These are phyloP conservation scores for Leptodontidium sp. DNA, from an alignment of 2,329 filamentous ascomycete genomes.

Conservation along the genomic window DNA sequence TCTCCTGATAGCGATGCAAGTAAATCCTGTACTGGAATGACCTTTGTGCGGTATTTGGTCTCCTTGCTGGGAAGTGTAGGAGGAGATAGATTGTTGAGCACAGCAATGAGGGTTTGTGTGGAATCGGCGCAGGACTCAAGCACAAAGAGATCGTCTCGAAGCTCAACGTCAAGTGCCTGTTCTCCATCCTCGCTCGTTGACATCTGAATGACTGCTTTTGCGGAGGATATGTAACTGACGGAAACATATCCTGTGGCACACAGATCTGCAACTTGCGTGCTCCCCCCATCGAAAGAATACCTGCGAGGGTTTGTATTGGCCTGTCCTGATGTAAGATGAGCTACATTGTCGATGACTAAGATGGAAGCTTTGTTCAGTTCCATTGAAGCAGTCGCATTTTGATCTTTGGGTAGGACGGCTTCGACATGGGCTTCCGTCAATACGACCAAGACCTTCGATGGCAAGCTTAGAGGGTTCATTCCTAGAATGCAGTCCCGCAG, in stretches of 20 bases:
- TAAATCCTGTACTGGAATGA: slow-evolving; percentile 87
- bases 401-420: slow-evolving; percentile 71
- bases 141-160: slow-evolving; percentile 86
- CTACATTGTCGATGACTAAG: slow-evolving; percentile 80
- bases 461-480: slow-evolving; percentile 78
- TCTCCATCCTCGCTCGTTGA: slow-evolving; percentile 61
- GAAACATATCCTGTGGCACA: slow-evolving; percentile 80
- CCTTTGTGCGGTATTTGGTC: slow-evolving; percentile 85
- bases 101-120: slow-evolving; percentile 85
- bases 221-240: slow-evolving; percentile 86
- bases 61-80: slow-evolving; percentile 84
- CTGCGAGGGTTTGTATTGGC: slow-evolving; percentile 32
- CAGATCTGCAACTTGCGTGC: slow-evolving; percentile 61
- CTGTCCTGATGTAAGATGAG: slow-evolving; percentile 49
- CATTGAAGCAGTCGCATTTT: slow-evolving; percentile 68
- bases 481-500: slow-evolving; percentile 84
- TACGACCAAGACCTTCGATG: slow-evolving; percentile 80
- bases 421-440: slow-evolving; percentile 79
- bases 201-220: slow-evolving; percentile 72
- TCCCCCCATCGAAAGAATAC: slow-evolving; percentile 47
- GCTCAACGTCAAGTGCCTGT: slow-evolving; percentile 78
- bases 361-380: slow-evolving; percentile 83
- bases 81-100: slow-evolving; percentile 82
- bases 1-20: slow-evolving; percentile 90
- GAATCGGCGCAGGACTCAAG: slow-evolving; percentile 97